Evolutionary conservation across 331 rosid genomes (phyloP).

Genomic region (Acacia pycnantha): DNA sequence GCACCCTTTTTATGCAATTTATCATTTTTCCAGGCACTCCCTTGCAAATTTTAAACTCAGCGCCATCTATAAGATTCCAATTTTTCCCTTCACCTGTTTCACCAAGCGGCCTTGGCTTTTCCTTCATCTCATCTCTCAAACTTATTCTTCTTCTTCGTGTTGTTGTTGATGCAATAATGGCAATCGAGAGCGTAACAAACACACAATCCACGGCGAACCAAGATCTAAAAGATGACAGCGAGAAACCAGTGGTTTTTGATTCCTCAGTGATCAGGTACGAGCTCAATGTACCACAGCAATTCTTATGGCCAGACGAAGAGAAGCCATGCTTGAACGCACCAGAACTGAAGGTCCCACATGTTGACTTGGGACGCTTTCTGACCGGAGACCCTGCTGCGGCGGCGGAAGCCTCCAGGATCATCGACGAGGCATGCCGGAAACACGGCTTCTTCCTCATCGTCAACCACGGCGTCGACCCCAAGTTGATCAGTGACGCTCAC

Average conservation of each 20-base stretch:
- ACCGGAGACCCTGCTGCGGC: constrained; percentile 53
- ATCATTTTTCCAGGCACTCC: neutral
- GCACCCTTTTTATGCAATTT: neutral
- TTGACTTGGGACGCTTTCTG: constrained; percentile 62
- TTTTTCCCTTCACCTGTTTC: constrained; percentile 41
- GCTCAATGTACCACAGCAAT: constrained; percentile 55
- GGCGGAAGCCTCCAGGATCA: constrained; percentile 45
- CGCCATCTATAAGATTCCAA: constrained; percentile 62
- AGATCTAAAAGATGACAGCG: constrained; percentile 28
- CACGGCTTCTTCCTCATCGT: constrained; percentile 87
- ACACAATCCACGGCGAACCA: constrained; percentile 36
- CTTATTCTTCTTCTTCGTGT: constrained; percentile 20
- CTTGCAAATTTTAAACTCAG: neutral
- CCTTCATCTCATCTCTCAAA: constrained; percentile 47
- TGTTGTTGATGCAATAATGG: constrained; percentile 50
- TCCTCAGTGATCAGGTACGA: constrained; percentile 58
- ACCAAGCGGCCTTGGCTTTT: constrained; percentile 75
- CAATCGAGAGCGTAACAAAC: constrained; percentile 54
- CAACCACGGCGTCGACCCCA: constrained; percentile 69
- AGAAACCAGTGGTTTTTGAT: constrained; percentile 57
- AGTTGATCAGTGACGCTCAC: constrained; percentile 58
- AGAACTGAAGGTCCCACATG: constrained; percentile 62
- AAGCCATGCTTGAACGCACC: constrained; percentile 53
- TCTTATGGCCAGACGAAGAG: constrained; percentile 94
- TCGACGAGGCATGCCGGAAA: constrained; percentile 73